phyloP scores from a whole-genome alignment of 2,329 filamentous ascomycete genomes.

The Colletotrichum spinosum region DNA sequence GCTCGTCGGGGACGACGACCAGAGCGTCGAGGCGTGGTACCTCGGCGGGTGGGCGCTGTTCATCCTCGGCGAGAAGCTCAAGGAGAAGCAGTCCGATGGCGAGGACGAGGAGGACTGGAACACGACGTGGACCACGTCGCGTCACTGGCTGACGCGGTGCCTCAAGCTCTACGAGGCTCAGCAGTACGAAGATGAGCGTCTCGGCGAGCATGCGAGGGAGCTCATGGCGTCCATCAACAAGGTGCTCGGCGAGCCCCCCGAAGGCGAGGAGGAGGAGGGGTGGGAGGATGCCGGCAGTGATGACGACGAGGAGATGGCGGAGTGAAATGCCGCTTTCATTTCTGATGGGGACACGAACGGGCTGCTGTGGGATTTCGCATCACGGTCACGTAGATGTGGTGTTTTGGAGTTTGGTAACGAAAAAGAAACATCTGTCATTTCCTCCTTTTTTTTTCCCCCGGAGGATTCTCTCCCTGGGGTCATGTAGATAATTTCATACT shows the following conservation, averaged over 20 bases:
- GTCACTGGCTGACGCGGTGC: slow-evolving; percentile 86
- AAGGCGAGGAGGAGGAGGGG: slow-evolving; percentile 64
- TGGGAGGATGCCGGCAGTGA: slow-evolving; percentile 59
- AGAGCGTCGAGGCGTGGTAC: slow-evolving; percentile 97
- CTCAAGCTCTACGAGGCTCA: slow-evolving; percentile 81
- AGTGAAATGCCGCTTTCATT: slow-evolving; percentile 33
- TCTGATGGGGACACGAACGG: background rate
- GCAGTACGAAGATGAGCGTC: slow-evolving; percentile 86
- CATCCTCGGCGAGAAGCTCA: slow-evolving; percentile 78
- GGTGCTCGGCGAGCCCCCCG: slow-evolving; percentile 71
- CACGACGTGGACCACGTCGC: slow-evolving; percentile 76
- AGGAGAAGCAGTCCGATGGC: slow-evolving; percentile 46
- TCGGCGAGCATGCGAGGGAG: slow-evolving; percentile 81
- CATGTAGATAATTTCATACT: slow-evolving; percentile 21
- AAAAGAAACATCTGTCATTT: slow-evolving; percentile 2
- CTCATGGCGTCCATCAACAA: slow-evolving; percentile 72
- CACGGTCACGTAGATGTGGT: slow-evolving; percentile 12
- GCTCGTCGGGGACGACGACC: slow-evolving; percentile 88
- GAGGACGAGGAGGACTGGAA: slow-evolving; percentile 64
- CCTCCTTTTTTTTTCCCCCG: slow-evolving; percentile 2
- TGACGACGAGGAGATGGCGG: slow-evolving; percentile 65
- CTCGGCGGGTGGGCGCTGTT: slow-evolving; percentile 94
- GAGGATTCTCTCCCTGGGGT: background rate
- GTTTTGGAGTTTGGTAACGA: slow-evolving; percentile 23
- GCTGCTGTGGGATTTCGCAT: background rate